A percentile compares a stretch with the other conserved stretches of the same genome.
These are phyloP conservation scores for Sordariomycetes sp. DNA, from an alignment of 2,329 filamentous ascomycete genomes.

Conservation along the genomic window DNA sequence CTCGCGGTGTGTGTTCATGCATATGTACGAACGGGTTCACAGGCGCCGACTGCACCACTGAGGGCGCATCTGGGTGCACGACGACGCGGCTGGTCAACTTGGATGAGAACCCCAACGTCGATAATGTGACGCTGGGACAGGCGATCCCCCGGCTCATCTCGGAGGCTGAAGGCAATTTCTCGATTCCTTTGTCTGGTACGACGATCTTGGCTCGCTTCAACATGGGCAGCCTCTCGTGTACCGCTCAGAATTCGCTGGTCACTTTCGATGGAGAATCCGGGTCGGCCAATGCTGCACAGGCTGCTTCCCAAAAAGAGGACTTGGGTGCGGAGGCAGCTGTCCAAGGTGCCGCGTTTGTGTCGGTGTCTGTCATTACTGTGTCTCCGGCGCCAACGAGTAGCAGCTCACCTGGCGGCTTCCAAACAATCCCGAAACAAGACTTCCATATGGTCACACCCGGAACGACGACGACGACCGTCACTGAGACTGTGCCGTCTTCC, in stretches of 20 bases:
- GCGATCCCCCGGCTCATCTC: constrained; percentile 64
- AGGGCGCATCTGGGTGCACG: constrained; percentile 36
- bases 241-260: constrained; percentile 74
- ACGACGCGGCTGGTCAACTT: constrained; percentile 30
- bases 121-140: constrained; percentile 68
- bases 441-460: neutral
- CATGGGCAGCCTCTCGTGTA: constrained; percentile 62
- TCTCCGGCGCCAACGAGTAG: constrained; percentile 3
- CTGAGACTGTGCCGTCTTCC: neutral
- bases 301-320: neutral
- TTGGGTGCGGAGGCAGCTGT: neutral
- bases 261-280: constrained; percentile 55
- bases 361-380: constrained; percentile 2
- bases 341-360: constrained; percentile 4
- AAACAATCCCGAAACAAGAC: neutral
- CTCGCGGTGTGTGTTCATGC: constrained; percentile 61
- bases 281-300: constrained; percentile 11
- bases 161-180: constrained; percentile 53
- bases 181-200: constrained; percentile 58
- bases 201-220: constrained; percentile 67
- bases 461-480: constrained; percentile 1
- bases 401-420: neutral
- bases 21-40: constrained; percentile 85
- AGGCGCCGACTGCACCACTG: constrained; percentile 34
- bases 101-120: constrained; percentile 22